These are phyloP conservation scores for Leucocoprinus birnbaumii DNA, from an alignment of 768 basidiomycete species.

Conservation along the genomic window DNA sequence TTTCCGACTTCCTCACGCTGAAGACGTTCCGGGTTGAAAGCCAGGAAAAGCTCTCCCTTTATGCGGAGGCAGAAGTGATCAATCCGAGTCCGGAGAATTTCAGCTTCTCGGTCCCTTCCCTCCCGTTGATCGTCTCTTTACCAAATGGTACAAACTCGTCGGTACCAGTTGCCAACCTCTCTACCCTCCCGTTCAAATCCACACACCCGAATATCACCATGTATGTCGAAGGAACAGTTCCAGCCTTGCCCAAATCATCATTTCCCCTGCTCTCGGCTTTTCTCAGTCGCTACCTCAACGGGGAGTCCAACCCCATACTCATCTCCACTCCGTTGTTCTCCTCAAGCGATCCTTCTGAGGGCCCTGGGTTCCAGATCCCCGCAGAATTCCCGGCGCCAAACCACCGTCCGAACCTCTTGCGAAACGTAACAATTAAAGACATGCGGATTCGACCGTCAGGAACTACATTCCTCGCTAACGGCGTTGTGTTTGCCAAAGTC, in stretches of 20 bases:
- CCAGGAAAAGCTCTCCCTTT: constrained; percentile 34
- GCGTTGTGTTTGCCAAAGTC: constrained; percentile 59
- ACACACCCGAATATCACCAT: constrained; percentile 70
- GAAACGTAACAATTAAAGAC: constrained; percentile 68
- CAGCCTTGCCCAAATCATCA: constrained; percentile 42
- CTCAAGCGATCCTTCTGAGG: constrained; percentile 1
- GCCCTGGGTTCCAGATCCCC: constrained; percentile 43
- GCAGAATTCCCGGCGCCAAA: constrained; percentile 64
- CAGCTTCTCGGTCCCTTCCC: constrained; percentile 45
- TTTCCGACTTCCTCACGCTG: constrained; percentile 60
- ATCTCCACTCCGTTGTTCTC: constrained; percentile 48
- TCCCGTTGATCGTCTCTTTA: constrained; percentile 64
- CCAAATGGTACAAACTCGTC: constrained; percentile 25
- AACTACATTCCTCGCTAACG: constrained; percentile 60
- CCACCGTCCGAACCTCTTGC: constrained; percentile 63
- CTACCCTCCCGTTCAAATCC: constrained; percentile 53
- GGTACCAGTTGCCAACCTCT: constrained; percentile 52
- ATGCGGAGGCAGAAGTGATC: constrained; percentile 53
- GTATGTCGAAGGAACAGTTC: constrained; percentile 49
- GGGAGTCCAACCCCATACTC: constrained; percentile 50
- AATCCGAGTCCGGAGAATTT: constrained; percentile 54
- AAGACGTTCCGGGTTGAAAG: constrained; percentile 45
- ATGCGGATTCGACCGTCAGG: constrained; percentile 65
- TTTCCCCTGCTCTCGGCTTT: constrained; percentile 54
- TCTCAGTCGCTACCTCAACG: constrained; percentile 63